Base-by-base conservation (phyloP, 495 filamentous ascomycete species). In the Podospora comata region DNA sequence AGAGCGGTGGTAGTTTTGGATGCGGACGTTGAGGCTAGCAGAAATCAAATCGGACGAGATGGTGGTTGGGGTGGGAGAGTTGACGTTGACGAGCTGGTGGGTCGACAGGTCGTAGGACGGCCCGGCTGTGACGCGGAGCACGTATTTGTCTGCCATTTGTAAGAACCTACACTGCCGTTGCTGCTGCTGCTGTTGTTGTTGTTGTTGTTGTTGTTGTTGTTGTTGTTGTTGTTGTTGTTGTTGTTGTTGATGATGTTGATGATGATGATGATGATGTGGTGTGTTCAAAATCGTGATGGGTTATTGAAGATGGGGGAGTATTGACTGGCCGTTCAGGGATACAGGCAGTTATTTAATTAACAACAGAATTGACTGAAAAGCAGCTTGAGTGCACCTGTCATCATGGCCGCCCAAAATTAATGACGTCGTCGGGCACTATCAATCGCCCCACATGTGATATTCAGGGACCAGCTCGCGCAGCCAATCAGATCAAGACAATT, bases 51-150 rank as follows among this genome's bases (percentile, higher is more conserved):
- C 81, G 57, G 85, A 89, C 5, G 84, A 79, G 67, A 97, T 85
- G 3, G 76, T 78, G 0, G 88, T 67, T 0, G 88, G 82, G 32
- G 82, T 72, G 5, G 83, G 66, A 19, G 81, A 79, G 76, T 98
- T 98, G 72, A 97, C 93, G 5, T 83, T 80, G 2, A 97, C 86
- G 2, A 84, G 72, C 68, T 86, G 72, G 75, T 96, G 93, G 0
- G 84, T 87, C 55, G 81, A 73, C 27, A 77, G 72, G 75, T 93
- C 85, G 79, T 97, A 94, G 27, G 81, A 80, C 11, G 90, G 82
- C 4, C 94, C 94, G 11, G 91, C 91, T 9, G 90, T 92, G 20
- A 92, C 88, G 66, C 84, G 85, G 66, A 93, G 84, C 30, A 87
- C 79, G 77, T 91, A 92, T 62, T 91, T 88, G 56, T 87, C 79